A percentile compares a stretch with the other conserved stretches of the same genome.
Evolutionary conservation across 2,329 filamentous ascomycete species (phyloP).

Genomic region (Fusarium solani-melongenae): DNA sequence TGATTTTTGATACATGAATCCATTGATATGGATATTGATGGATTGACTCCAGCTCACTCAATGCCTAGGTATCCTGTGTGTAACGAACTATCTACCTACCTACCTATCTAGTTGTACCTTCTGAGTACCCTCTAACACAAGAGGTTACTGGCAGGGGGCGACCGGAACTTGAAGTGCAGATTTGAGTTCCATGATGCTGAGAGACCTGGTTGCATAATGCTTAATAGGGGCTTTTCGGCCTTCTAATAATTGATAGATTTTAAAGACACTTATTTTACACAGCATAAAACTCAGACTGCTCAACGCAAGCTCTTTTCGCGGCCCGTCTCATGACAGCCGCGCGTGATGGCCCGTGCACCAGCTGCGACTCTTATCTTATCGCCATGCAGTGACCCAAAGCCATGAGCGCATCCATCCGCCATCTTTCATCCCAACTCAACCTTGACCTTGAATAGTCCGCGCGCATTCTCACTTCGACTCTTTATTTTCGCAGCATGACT

Average conservation of each 20-base stretch:
- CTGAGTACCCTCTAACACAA: background rate
- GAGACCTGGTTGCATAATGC: too few species aligned
- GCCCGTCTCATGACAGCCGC: background rate
- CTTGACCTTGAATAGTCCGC: background rate
- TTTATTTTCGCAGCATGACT: conserved; percentile 35
- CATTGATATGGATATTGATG: background rate
- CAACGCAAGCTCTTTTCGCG: background rate
- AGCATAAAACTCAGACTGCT: background rate
- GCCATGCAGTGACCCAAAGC: background rate
- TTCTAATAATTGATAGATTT: background rate
- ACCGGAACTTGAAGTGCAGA: background rate
- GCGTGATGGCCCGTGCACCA: conserved; percentile 7
- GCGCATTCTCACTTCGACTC: background rate
- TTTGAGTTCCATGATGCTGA: background rate
- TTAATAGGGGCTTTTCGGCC: background rate
- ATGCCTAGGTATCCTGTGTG: background rate
- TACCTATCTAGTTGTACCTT: background rate
- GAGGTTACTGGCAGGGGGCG: background rate
- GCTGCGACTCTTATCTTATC: conserved; percentile 27
- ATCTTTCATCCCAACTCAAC: conserved; percentile 13
- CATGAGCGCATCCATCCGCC: conserved; percentile 1
- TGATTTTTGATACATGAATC: background rate
- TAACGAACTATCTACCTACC: too few species aligned
- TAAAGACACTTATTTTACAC: too few species aligned
- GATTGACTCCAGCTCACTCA: background rate